These are phyloP conservation scores for Globisporangium cederbergense DNA, from an alignment of 352 stramenopile species.

Conservation along the genomic window DNA sequence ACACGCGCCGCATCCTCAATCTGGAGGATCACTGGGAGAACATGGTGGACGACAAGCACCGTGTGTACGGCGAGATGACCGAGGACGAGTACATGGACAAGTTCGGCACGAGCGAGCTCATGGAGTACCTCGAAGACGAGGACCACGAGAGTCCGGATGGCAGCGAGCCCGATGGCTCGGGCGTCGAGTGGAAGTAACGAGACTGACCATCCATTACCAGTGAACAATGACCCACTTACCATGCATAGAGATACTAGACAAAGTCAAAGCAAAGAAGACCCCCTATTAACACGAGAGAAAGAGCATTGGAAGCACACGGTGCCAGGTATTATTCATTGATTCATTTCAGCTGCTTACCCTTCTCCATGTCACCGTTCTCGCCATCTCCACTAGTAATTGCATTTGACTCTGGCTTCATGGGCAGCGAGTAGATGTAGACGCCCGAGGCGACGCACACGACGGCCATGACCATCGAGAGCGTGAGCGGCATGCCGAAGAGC, in stretches of 20 bases:
- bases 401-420: conserved; percentile 27
- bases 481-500: conserved; percentile 61
- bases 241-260: conserved; percentile 1
- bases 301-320: neutral
- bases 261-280: neutral
- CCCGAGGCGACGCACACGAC: conserved; percentile 69
- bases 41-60: conserved; percentile 82
- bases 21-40: conserved; percentile 83
- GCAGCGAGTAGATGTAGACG: conserved; percentile 80
- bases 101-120: conserved; percentile 83
- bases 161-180: conserved; percentile 29
- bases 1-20: conserved; percentile 70
- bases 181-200: conserved; percentile 59
- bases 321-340: neutral
- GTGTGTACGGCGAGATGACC: conserved; percentile 73
- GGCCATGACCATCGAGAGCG: conserved; percentile 44
- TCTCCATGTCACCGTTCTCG: conserved; percentile 6
- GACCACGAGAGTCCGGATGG: conserved; percentile 35
- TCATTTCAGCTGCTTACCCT: neutral
- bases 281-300: conserved; percentile 5
- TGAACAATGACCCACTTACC: neutral
- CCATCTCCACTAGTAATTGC: neutral
- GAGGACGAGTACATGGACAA: conserved; percentile 88
- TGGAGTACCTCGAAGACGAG: conserved; percentile 75
- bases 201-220: too few relatives aligned